Conservation (phyloP, 371 early-diverging fungal genomes). For the Mucor indicus region DNA sequence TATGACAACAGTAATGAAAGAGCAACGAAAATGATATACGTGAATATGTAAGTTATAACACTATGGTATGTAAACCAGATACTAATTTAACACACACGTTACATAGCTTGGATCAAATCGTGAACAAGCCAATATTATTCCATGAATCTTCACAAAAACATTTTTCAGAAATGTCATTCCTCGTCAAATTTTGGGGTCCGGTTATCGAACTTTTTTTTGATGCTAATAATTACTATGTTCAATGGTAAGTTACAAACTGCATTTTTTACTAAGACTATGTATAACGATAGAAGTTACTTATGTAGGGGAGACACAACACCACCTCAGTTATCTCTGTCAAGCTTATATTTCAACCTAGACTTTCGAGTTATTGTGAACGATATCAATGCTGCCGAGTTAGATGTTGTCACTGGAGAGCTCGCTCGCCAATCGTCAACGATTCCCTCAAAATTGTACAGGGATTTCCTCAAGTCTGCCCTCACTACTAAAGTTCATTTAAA, state of each 20-base stretch:
- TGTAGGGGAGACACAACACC: conserved; percentile 12
- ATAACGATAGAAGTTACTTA: conserved; percentile 7
- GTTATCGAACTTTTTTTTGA: conserved; percentile 12
- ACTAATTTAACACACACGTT: conserved; percentile 5
- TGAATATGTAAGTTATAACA: conserved; percentile 18
- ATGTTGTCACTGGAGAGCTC: conserved; percentile 8
- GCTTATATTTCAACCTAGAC: conserved; percentile 10
- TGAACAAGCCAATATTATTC: conserved; percentile 11
- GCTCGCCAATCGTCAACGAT: background rate
- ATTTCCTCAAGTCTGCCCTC: conserved; percentile 8
- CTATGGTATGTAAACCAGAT: conserved; percentile 9
- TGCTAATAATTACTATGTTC: conserved; percentile 12
- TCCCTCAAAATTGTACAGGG: background rate
- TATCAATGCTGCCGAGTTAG: conserved; percentile 2
- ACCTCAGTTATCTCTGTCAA: conserved; percentile 8
- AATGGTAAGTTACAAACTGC: conserved; percentile 12
- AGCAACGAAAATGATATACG: conserved; percentile 9
- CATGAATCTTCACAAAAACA: conserved; percentile 5
- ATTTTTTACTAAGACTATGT: conserved; percentile 8
- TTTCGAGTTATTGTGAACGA: conserved; percentile 15
- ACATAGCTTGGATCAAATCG: conserved; percentile 9
- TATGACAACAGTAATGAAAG: conserved; percentile 2
- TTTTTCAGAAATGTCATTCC: conserved; percentile 10
- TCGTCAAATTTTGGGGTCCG: conserved; percentile 18
- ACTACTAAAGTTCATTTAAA: conserved; percentile 4